phyloP scores from a whole-genome alignment of 1,139 yeast genomes.

The Sugiyamaella novakii region DNA sequence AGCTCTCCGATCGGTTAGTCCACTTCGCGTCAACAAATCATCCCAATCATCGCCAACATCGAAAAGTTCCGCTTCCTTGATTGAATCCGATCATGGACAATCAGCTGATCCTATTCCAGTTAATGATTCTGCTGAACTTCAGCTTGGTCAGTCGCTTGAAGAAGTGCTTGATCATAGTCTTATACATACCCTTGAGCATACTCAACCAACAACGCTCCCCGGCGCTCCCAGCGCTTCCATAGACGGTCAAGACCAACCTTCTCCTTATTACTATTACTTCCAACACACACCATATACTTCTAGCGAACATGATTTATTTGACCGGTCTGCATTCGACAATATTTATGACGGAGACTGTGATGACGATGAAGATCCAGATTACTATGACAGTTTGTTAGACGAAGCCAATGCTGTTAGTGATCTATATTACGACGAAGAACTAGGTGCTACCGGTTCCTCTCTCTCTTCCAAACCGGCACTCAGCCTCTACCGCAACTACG shows the following conservation, averaged over 20 bases:
- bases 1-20: conserved; percentile 15
- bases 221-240: too few relatives aligned
- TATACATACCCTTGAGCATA: not conserved
- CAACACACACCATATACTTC: conserved; percentile 15
- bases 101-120: too few relatives aligned
- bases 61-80: not conserved
- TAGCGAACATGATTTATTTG: too few relatives aligned
- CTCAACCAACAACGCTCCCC: not conserved
- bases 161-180: conserved; percentile 5
- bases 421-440: conserved; percentile 28
- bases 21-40: conserved; percentile 19
- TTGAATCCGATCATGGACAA: too few relatives aligned
- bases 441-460: conserved; percentile 1
- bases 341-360: conserved; percentile 24
- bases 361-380: conserved; percentile 23
- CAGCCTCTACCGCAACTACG: conserved; percentile 7
- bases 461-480: not conserved
- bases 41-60: conserved; percentile 10
- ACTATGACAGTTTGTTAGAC: conserved; percentile 33
- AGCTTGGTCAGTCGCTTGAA: not conserved
- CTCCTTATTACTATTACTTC: conserved; percentile 4
- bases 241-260: too few relatives aligned
- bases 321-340: not conserved
- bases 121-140: not conserved
- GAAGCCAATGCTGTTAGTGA: conserved; percentile 37